Percentiles rank a stretch among this genome's conserved stretches.
Evolutionary conservation across 2,329 filamentous ascomycete species (phyloP).

Genomic region (Penicillium verrucosum): DNA sequence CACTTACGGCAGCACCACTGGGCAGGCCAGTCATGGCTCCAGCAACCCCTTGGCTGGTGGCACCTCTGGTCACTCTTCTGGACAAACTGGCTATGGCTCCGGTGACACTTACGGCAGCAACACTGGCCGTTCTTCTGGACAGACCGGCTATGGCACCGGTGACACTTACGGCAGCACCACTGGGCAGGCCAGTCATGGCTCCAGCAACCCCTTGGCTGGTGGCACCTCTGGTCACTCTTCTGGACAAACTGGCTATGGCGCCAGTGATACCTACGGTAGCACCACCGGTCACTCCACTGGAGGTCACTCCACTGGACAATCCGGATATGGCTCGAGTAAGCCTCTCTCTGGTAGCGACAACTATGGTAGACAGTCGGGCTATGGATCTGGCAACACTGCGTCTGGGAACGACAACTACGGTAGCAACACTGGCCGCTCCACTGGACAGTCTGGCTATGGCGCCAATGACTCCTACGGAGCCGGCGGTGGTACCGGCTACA

Average conservation of each 20-base stretch:
- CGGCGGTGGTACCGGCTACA: conserved; percentile 17
- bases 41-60: not conserved
- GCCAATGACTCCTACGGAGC: not conserved
- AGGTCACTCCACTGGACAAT: not conserved
- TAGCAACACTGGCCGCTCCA: not conserved
- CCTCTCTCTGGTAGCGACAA: conserved; percentile 1
- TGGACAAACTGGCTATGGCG: not conserved
- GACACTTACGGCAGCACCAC: not conserved
- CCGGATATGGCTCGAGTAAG: not conserved
- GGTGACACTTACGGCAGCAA: too few relatives aligned
- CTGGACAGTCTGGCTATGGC: not conserved
- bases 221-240: not conserved
- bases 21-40: not conserved
- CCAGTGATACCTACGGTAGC: not conserved
- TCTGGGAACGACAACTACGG: conserved; percentile 1
- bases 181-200: not conserved
- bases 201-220: not conserved
- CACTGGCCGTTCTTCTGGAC: not conserved
- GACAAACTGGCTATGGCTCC: too few relatives aligned
- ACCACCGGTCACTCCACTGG: not conserved
- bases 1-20: not conserved
- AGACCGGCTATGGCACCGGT: not conserved
- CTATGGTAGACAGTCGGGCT: not conserved
- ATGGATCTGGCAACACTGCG: not conserved
- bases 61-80: not conserved